Conservation (phyloP, 78 protist species). For the Dictyostelium capitatum region DNA sequence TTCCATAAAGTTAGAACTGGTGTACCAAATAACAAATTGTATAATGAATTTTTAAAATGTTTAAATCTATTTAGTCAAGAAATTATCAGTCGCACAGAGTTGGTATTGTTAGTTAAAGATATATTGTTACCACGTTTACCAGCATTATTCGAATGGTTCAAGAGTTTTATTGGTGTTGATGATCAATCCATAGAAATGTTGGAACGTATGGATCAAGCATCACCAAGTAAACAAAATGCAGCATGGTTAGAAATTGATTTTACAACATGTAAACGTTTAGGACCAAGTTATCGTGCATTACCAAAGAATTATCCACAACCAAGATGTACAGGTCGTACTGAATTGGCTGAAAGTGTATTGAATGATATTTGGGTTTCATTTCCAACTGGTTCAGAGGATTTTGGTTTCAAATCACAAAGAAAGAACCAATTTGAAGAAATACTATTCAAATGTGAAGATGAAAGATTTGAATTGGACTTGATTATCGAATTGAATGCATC, state of each 20-base stretch:
- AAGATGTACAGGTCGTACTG: slow-evolving; percentile 75
- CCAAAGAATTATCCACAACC: slow-evolving; percentile 79
- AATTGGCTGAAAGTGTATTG: slow-evolving; percentile 78
- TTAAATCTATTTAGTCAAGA: slow-evolving; percentile 87
- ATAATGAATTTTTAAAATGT: slow-evolving; percentile 91
- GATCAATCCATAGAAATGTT: slow-evolving; percentile 57
- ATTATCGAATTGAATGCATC: slow-evolving; percentile 85
- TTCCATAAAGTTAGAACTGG: slow-evolving; percentile 51
- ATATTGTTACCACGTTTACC: slow-evolving; percentile 74
- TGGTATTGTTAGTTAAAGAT: slow-evolving; percentile 81
- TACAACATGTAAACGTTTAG: slow-evolving; percentile 75
- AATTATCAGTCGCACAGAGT: slow-evolving; percentile 75
- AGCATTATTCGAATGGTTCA: slow-evolving; percentile 83
- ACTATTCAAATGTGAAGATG: slow-evolving; percentile 92
- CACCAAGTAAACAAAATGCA: slow-evolving; percentile 22
- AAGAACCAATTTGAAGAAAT: slow-evolving; percentile 90
- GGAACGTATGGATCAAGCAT: slow-evolving; percentile 50
- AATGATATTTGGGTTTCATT: slow-evolving; percentile 92
- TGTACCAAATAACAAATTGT: slow-evolving; percentile 60
- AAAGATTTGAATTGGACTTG: slow-evolving; percentile 93
- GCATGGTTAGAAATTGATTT: slow-evolving; percentile 79
- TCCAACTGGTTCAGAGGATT: slow-evolving; percentile 90
- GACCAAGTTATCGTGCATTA: slow-evolving; percentile 88
- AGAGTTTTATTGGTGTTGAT: slow-evolving; percentile 80
- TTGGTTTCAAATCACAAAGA: slow-evolving; percentile 62